A percentile compares a stretch with the other conserved stretches of the same genome.
Conservation (phyloP, 768 basidiomycete species). For the Lentinula raphanica region DNA sequence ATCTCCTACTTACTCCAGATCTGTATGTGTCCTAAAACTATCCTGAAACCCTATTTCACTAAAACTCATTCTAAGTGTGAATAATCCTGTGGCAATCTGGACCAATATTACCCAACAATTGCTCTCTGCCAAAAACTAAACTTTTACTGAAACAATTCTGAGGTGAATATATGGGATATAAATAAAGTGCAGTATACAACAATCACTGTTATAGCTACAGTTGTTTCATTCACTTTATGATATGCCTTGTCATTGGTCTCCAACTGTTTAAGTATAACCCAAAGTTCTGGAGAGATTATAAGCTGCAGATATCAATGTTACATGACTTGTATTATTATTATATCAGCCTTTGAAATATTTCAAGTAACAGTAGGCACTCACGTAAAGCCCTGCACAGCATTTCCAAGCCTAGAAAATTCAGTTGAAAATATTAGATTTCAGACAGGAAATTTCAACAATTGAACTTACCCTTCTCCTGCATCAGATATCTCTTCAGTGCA, state of each 20-base stretch:
- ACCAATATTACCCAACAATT: not conserved
- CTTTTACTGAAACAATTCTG: not conserved
- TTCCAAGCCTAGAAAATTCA: slow-evolving; percentile 60
- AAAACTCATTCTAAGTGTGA: not conserved
- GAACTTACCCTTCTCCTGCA: slow-evolving; percentile 68
- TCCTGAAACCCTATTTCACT: not conserved
- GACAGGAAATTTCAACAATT: too few species aligned
- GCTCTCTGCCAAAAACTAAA: not conserved
- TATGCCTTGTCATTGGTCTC: not conserved
- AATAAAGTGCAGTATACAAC: not conserved
- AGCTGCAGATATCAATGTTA: slow-evolving; percentile 80
- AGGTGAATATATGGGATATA: too few species aligned
- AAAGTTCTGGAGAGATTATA: slow-evolving; percentile 73
- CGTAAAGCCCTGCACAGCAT: slow-evolving; percentile 90
- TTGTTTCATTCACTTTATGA: too few species aligned
- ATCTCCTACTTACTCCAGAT: slow-evolving; percentile 24
- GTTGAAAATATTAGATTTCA: slow-evolving; percentile 8
- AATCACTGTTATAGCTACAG: too few species aligned
- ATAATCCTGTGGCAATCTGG: slow-evolving; percentile 7
- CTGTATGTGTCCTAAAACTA: slow-evolving; percentile 28
- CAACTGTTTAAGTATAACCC: not conserved
- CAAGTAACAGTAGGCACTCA: slow-evolving; percentile 30
- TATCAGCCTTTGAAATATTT: not conserved
- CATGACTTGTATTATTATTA: slow-evolving; percentile 44
- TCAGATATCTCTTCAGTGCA: slow-evolving; percentile 85